Base-by-base conservation (phyloP, 495 filamentous ascomycete genomes). In the Aspergillus cavernicola region DNA sequence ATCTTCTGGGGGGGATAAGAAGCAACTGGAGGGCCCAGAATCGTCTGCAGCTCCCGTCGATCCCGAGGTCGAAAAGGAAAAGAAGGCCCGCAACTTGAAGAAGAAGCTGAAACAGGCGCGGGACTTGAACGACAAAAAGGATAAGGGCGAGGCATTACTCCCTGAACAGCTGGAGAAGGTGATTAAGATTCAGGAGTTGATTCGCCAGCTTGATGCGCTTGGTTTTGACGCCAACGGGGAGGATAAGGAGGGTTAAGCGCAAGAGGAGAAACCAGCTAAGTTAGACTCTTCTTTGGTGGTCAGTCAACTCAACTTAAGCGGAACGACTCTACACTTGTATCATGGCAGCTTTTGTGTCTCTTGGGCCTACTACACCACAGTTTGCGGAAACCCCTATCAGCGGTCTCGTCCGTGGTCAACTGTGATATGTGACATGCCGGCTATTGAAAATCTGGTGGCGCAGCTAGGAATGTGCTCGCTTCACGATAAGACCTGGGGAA, bases 141-240 rank as follows among this genome's bases (percentile, higher is more conserved):
- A 96, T 19, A 81, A 83, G 32, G 95, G 93, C 20, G 85, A 87
- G 56, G 73, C 77, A 0, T 68, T 99, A 55, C 74, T 96, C 12
- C 95, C 95, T 0, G 95, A 99, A 70, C 95, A 99, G 73, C 85
- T 97, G 47, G 92, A 90, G 53, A 99, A 99, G 74, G 87, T 99
- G 39, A 93, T 95, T 63, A 95, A 92, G 69, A 95, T 99, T 63
- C 88, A 89, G 44, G 93, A 97, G 70, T 78, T 99, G 16, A 85
- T 96, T 46, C 79, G 90, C 28, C 90, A 97, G 66, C 77, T 99
- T 23, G 90, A 96, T 58, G 76, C 77, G 6, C 73, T 99, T 24
- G 95, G 93, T 0, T 91, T 97, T 53, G 88, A 96, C 66, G 66
- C 71, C 19, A 77, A 86, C 46, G 84, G 80, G 1, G 75, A 80